Conservation (phyloP, 169 alveolate species). For the Amoebophrya sp. region DNA sequence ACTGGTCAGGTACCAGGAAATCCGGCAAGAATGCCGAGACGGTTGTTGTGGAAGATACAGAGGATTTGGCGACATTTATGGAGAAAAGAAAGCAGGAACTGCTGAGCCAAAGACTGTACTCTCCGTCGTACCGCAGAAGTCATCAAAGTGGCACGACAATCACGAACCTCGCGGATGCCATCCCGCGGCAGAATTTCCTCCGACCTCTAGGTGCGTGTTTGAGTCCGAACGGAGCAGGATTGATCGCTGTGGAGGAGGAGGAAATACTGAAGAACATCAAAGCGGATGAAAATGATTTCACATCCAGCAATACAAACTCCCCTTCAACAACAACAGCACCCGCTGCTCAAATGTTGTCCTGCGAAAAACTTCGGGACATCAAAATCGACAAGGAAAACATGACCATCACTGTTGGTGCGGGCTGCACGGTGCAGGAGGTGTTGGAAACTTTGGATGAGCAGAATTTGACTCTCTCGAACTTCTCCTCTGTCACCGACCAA, state of each 20-base stretch:
- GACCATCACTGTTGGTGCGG: neutral
- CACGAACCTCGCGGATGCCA: no score
- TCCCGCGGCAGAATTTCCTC: neutral
- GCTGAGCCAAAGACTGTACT: no score
- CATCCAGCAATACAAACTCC: no score
- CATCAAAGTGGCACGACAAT: no score
- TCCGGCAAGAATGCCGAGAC: neutral
- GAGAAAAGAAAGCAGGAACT: no score
- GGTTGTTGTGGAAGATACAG: neutral
- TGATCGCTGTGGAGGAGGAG: no score
- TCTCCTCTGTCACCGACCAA: neutral
- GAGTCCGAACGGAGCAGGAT: neutral
- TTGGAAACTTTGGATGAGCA: neutral
- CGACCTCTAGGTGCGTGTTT: neutral
- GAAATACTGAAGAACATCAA: no score
- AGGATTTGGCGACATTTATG: neutral
- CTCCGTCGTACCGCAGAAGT: no score
- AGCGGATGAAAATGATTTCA: no score
- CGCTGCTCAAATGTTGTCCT: neutral
- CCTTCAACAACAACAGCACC: neutral
- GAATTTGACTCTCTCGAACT: neutral
- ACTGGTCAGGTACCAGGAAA: neutral
- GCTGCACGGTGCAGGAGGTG: neutral
- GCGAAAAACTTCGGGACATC: neutral
- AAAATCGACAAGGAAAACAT: neutral